Percentiles rank a stretch among this genome's conserved stretches.
These are phyloP conservation scores for Pseudocercospora cruenta DNA, from an alignment of 2,329 filamentous ascomycete genomes.

Conservation along the genomic window DNA sequence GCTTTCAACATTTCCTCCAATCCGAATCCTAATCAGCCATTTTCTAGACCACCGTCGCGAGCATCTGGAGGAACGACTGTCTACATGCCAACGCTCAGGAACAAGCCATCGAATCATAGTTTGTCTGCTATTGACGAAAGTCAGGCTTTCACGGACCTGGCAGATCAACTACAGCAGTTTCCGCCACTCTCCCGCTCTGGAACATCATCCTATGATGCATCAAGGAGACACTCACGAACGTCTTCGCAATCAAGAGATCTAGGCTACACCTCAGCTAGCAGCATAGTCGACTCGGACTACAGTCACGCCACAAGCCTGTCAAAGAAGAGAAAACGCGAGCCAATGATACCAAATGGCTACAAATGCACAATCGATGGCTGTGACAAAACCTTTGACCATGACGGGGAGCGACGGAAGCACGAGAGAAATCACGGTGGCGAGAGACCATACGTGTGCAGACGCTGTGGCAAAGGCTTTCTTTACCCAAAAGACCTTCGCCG, in stretches of 20 bases:
- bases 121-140: constrained; percentile 4
- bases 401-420: constrained; percentile 19
- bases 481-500: constrained; percentile 20
- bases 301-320: constrained; percentile 13
- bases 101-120: not conserved
- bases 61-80: not conserved
- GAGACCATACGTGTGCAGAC: constrained; percentile 11
- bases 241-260: constrained; percentile 18
- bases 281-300: constrained; percentile 20
- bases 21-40: constrained; percentile 8
- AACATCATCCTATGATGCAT: not conserved
- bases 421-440: constrained; percentile 16
- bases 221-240: constrained; percentile 10
- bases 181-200: constrained; percentile 11
- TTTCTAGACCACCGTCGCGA: constrained; percentile 1
- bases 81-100: not conserved
- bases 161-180: constrained; percentile 13
- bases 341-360: constrained; percentile 18
- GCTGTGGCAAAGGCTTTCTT: constrained; percentile 19
- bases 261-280: constrained; percentile 21
- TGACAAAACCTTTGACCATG: constrained; percentile 16
- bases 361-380: constrained; percentile 9
- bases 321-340: constrained; percentile 18
- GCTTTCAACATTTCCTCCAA: constrained; percentile 4
- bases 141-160: constrained; percentile 10